Evolutionary conservation across 2,329 filamentous ascomycete species (phyloP).

Genomic region (Colletotrichum sp.): DNA sequence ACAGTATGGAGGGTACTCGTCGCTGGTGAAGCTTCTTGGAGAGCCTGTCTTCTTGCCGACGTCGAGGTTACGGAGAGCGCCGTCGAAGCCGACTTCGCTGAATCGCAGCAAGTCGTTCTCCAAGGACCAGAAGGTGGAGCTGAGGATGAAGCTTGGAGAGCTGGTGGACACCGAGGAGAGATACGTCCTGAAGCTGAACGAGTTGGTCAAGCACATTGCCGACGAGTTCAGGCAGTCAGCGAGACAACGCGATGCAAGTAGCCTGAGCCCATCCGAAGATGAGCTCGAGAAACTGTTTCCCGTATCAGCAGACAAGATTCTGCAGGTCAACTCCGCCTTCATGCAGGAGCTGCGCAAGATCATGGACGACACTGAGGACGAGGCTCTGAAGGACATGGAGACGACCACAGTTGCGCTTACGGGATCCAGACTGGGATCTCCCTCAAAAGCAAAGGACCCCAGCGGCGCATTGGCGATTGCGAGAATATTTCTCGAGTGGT

Average conservation of each 20-base stretch:
- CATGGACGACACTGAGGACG: constrained; percentile 83
- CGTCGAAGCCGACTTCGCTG: constrained; percentile 82
- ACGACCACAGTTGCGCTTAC: constrained; percentile 46
- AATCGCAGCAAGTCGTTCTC: constrained; percentile 80
- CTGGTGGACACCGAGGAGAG: constrained; percentile 92
- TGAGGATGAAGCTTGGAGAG: constrained; percentile 89
- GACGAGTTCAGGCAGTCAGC: constrained; percentile 78
- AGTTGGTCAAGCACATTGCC: constrained; percentile 81
- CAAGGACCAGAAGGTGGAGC: constrained; percentile 80
- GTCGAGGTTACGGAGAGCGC: constrained; percentile 80
- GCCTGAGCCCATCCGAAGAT: constrained; percentile 73
- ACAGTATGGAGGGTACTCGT: constrained; percentile 79
- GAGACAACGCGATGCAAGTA: constrained; percentile 60
- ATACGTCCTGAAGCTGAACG: constrained; percentile 87
- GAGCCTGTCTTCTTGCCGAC: constrained; percentile 88
- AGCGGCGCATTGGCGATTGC: constrained; percentile 81
- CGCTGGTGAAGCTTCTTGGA: constrained; percentile 79
- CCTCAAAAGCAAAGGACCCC: constrained; percentile 66
- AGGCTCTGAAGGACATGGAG: constrained; percentile 79
- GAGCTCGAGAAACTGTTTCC: constrained; percentile 83
- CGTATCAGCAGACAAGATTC: constrained; percentile 77
- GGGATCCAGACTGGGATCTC: constrained; percentile 48
- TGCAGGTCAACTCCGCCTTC: constrained; percentile 82
- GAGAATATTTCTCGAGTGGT: constrained; percentile 85
- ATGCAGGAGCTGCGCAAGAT: constrained; percentile 76